phyloP scores from a whole-genome alignment of 257 asterid species.

The Scutellaria baicalensis region DNA sequence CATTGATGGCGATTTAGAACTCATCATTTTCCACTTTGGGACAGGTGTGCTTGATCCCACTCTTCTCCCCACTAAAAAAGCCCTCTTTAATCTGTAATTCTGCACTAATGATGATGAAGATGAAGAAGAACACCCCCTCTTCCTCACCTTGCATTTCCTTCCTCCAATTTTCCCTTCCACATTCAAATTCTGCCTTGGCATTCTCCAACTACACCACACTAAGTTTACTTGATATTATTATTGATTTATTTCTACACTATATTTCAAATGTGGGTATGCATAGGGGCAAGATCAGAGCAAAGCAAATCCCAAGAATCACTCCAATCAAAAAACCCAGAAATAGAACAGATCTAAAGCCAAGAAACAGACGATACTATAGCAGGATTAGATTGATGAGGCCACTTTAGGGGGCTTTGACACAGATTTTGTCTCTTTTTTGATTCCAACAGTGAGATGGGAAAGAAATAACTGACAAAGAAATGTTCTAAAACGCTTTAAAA shows the following conservation, averaged over 20 bases:
- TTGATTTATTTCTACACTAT: background rate
- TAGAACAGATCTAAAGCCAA: conserved; percentile 28
- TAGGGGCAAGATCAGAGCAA: too few relatives aligned
- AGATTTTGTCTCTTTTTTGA: background rate
- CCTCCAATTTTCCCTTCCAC: conserved; percentile 54
- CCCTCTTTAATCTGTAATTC: conserved; percentile 61
- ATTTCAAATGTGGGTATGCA: background rate
- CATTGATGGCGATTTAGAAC: conserved; percentile 51
- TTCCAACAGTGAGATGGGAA: conserved; percentile 11
- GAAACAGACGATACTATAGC: conserved; percentile 1
- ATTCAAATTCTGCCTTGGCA: conserved; percentile 61
- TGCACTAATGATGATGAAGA: conserved; percentile 69
- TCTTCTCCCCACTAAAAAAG: conserved; percentile 66
- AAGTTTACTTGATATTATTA: background rate
- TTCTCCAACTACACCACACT: conserved; percentile 17
- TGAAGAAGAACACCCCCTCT: conserved; percentile 73
- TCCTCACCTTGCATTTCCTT: conserved; percentile 70
- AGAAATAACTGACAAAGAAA: conserved; percentile 9
- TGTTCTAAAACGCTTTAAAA: conserved; percentile 23
- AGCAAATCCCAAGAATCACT: conserved; percentile 32
- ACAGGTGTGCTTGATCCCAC: conserved; percentile 81
- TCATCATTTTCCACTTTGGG: conserved; percentile 74
- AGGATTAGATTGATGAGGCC: background rate
- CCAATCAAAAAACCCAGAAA: conserved; percentile 18
- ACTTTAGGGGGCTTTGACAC: conserved; percentile 15